Percentiles rank a stretch among this genome's conserved stretches.
These are phyloP conservation scores for Triangularia setosa DNA, from an alignment of 2,329 filamentous ascomycete species.

Conservation along the genomic window DNA sequence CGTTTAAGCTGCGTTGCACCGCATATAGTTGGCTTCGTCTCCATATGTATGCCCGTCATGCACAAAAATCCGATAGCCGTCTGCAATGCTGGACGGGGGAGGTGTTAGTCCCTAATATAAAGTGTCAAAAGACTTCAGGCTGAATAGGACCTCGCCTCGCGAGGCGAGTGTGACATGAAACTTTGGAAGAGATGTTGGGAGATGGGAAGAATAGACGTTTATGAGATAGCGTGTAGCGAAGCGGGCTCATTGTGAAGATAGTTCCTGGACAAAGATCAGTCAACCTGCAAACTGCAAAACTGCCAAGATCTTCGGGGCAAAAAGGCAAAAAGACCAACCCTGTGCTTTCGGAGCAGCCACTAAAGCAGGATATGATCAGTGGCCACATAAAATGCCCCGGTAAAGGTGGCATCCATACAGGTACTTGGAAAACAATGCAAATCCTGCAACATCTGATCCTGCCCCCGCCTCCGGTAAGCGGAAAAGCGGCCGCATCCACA, in stretches of 20 bases:
- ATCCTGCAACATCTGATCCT: not conserved
- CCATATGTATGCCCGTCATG: not conserved
- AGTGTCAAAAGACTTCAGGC: not conserved
- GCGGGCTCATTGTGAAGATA: no score
- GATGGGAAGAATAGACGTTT: not conserved
- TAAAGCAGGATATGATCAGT: not conserved
- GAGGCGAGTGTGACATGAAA: not conserved
- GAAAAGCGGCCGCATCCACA: not conserved
- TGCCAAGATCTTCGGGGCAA: not conserved
- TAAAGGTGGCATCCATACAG: not conserved
- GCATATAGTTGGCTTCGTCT: not conserved
- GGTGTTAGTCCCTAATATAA: not conserved
- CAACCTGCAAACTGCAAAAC: not conserved
- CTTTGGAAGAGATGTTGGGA: not conserved
- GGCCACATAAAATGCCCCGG: no score
- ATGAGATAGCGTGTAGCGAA: not conserved
- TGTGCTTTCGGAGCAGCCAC: not conserved
- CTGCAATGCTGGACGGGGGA: not conserved
- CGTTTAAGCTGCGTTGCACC: not conserved
- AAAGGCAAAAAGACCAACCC: not conserved
- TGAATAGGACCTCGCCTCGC: not conserved
- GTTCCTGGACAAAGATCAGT: not conserved
- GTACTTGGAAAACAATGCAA: not conserved
- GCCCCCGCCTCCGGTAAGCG: not conserved
- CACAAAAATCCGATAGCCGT: not conserved